Evolutionary conservation across 192 early-diverging fungal species (phyloP), one percentile per base, ranked within the genome.

Genomic region (Neocallimastix lanati): DNA sequence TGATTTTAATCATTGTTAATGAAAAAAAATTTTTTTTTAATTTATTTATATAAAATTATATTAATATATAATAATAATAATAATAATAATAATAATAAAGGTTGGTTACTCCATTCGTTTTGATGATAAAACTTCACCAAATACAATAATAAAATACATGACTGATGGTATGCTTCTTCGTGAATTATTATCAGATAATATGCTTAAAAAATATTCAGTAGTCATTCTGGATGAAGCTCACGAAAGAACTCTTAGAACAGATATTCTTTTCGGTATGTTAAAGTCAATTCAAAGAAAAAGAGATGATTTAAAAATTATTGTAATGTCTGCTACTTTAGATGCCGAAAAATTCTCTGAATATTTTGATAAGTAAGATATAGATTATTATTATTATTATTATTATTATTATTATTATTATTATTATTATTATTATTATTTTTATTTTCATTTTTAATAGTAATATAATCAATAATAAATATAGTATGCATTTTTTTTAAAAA

Each of bases 101-200:
- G 94, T 99, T 28, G 98, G 98, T 25, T 99, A 98, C 83, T 93
- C 93, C 0, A 94, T 99, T 78, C 91, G 98, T 79, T 99, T 99
- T 83, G 95, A 98, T 76, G 94, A 98, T 82, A 91, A 86, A n/a
- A 94, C 96, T 4, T 92, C 90, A 21, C 83, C 80, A 30, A 82
- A 88, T 18, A 98, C 98, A 0, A 82, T 91, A 79, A 91, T 99
- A 78, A 95, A 96, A 84, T 99, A 94, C 82, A 89, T 97, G 86
- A 99, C 98, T 0, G 98, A 99, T 79, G 98, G 98, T 79, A 93
- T 99, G 91, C 87, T 99, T 77, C 82, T 99, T 28, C 87, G 96
- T 12, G 97, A 99, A 83, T 87, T 98, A 9, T 84, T 98, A 78
- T 87, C 91, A 7, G 96, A 99, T 82, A 87, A 88, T 25, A 77